These are phyloP conservation scores for Radiomyces spectabilis DNA, from an alignment of 192 early-diverging fungal genomes.

Conservation along the genomic window DNA sequence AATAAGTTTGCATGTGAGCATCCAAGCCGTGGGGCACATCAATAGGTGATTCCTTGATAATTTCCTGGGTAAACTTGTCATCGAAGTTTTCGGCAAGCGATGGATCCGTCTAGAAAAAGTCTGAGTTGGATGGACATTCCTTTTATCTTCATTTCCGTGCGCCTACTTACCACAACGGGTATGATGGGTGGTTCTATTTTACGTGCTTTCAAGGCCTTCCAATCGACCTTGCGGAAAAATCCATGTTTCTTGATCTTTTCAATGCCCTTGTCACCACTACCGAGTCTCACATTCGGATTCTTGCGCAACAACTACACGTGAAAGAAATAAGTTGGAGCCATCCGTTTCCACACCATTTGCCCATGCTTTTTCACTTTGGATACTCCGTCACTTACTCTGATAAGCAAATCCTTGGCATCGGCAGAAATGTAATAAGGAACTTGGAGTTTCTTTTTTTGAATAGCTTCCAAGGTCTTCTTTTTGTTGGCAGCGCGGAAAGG, in stretches of 20 bases:
- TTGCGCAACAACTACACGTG: constrained; percentile 38
- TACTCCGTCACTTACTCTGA: constrained; percentile 35
- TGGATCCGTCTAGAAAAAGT: constrained; percentile 47
- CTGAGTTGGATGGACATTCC: no score
- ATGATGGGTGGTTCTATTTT: constrained; percentile 62
- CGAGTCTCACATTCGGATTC: constrained; percentile 41
- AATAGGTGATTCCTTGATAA: constrained; percentile 44
- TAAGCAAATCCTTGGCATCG: constrained; percentile 71
- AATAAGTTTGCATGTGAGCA: constrained; percentile 16
- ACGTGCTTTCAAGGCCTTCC: constrained; percentile 47
- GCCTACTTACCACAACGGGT: constrained; percentile 42
- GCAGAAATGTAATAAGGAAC: constrained; percentile 76
- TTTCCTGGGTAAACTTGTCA: constrained; percentile 58
- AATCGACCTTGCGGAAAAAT: constrained; percentile 72
- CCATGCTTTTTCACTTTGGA: no score
- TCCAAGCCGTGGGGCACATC: constrained; percentile 6
- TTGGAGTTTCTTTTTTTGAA: constrained; percentile 73
- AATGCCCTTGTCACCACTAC: constrained; percentile 40
- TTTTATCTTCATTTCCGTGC: no score
- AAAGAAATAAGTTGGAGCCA: no score
- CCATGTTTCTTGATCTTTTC: constrained; percentile 52
- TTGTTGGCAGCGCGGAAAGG: constrained; percentile 76
- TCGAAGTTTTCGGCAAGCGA: constrained; percentile 79
- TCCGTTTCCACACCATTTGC: no score
- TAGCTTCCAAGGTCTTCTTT: constrained; percentile 78